Evolutionary conservation across 306 rosid genomes (phyloP).

Genomic region (Alnus rubra): DNA sequence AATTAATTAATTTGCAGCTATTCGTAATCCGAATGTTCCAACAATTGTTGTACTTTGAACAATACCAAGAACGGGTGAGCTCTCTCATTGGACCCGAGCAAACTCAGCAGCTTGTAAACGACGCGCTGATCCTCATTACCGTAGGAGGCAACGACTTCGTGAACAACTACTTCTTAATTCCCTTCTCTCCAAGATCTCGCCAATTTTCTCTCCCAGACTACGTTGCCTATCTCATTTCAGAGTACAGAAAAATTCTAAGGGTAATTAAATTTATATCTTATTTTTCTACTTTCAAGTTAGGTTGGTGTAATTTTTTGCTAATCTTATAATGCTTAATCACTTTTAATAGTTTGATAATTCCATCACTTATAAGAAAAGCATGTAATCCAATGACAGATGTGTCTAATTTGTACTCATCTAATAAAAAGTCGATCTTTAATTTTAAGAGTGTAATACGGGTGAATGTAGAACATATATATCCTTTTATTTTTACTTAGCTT

Average conservation of each 20-base stretch:
- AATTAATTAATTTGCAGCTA: conserved; percentile 36
- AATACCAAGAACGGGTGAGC: conserved; percentile 59
- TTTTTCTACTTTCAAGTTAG: neutral
- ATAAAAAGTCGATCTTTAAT: no score
- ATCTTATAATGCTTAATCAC: neutral
- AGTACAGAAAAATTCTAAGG: conserved; percentile 63
- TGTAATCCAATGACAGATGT: no score
- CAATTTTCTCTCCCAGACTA: conserved; percentile 78
- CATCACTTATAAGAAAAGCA: no score
- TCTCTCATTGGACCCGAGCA: conserved; percentile 53
- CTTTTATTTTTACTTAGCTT: no score
- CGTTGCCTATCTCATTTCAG: conserved; percentile 62
- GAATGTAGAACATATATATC: no score
- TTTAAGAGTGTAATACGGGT: no score
- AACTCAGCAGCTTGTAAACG: conserved; percentile 45
- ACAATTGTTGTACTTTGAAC: conserved; percentile 57
- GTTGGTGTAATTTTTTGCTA: neutral
- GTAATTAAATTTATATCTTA: conserved; percentile 26
- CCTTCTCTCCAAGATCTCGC: conserved; percentile 82
- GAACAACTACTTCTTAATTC: conserved; percentile 80
- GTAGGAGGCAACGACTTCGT: conserved; percentile 92
- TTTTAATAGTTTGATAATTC: no score
- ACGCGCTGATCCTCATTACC: conserved; percentile 64
- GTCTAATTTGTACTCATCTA: no score
- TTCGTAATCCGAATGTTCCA: conserved; percentile 64